Percentiles rank a stretch among this genome's conserved stretches.
These are phyloP conservation scores for Sarcodon aspratus DNA, from an alignment of 768 basidiomycete species.

Conservation along the genomic window DNA sequence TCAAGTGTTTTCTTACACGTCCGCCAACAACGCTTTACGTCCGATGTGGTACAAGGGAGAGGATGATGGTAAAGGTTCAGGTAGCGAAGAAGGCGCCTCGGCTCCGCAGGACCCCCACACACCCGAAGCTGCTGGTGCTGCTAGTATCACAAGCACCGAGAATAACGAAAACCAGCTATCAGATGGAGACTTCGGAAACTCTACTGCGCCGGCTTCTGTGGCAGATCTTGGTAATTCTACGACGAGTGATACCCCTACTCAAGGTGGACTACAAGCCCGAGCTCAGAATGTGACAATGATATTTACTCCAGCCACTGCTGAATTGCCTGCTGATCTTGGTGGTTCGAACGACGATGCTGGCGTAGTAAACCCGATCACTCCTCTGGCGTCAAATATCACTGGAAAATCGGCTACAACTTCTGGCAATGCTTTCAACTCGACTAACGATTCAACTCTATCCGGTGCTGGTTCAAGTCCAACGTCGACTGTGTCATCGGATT, in stretches of 20 bases:
- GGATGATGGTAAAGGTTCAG: conserved; percentile 8
- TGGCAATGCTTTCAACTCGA: not conserved
- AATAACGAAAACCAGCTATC: conserved; percentile 1
- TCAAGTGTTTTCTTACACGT: conserved; percentile 51
- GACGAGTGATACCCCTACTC: conserved; percentile 6
- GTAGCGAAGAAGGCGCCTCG: conserved; percentile 1
- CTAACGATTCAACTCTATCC: not conserved
- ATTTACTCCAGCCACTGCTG: conserved; percentile 31
- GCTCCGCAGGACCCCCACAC: conserved; percentile 8
- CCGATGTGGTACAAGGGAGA: conserved; percentile 36
- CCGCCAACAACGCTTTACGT: conserved; percentile 31
- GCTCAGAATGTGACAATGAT: conserved; percentile 40
- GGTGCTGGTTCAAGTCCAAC: not conserved
- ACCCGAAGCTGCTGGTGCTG: conserved; percentile 6
- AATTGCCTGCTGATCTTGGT: conserved; percentile 9
- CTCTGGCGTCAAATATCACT: not conserved
- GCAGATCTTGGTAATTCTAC: conserved; percentile 6
- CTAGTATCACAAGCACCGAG: conserved; percentile 11
- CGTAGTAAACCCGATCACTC: not conserved
- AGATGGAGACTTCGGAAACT: conserved; percentile 11
- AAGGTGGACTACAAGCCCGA: conserved; percentile 7
- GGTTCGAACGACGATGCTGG: not conserved
- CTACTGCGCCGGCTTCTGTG: conserved; percentile 8
- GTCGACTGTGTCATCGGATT: not conserved
- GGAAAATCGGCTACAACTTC: not conserved